Evolutionary conservation across 2,329 filamentous ascomycete species (phyloP).

Genomic region (Rutstroemia sp.): DNA sequence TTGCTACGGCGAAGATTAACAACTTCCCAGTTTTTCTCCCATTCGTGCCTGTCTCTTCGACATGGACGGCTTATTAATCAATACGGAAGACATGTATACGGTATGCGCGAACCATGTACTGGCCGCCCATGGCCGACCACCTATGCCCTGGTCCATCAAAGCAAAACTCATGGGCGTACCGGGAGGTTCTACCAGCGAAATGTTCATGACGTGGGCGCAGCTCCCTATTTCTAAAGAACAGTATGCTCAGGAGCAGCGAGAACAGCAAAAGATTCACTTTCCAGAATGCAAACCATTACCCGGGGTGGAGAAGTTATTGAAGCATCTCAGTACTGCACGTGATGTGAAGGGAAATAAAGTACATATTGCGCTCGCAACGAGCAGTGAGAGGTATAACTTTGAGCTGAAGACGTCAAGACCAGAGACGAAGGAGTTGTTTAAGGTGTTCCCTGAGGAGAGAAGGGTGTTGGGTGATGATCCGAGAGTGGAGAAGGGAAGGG

Average conservation of each 20-base stretch:
- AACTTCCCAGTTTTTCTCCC: conserved; percentile 57
- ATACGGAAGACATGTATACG: conserved; percentile 91
- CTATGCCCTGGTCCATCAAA: conserved; percentile 90
- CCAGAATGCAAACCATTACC: conserved; percentile 68
- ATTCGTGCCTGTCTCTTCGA: conserved; percentile 93
- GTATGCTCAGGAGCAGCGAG: conserved; percentile 52
- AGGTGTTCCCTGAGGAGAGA: conserved; percentile 60
- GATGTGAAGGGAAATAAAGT: conserved; percentile 30
- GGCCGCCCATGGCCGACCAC: conserved; percentile 61
- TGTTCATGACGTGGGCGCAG: conserved; percentile 76
- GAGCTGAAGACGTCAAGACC: conserved; percentile 40
- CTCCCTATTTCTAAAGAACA: conserved; percentile 69
- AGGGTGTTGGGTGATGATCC: conserved; percentile 80
- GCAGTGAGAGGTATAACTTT: conserved; percentile 47
- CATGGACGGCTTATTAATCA: conserved; percentile 94
- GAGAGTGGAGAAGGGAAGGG: conserved; percentile 69
- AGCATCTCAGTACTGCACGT: conserved; percentile 37
- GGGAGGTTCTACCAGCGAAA: conserved; percentile 38
- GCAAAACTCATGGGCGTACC: conserved; percentile 55
- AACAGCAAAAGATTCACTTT: conserved; percentile 66
- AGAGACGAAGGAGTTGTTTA: conserved; percentile 41
- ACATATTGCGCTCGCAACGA: conserved; percentile 74
- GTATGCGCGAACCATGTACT: conserved; percentile 77
- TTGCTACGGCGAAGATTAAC: background rate
- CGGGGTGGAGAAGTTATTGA: conserved; percentile 65